Conservation (phyloP, 2,329 filamentous ascomycete genomes). For the Chaetomiaceae sp. region DNA sequence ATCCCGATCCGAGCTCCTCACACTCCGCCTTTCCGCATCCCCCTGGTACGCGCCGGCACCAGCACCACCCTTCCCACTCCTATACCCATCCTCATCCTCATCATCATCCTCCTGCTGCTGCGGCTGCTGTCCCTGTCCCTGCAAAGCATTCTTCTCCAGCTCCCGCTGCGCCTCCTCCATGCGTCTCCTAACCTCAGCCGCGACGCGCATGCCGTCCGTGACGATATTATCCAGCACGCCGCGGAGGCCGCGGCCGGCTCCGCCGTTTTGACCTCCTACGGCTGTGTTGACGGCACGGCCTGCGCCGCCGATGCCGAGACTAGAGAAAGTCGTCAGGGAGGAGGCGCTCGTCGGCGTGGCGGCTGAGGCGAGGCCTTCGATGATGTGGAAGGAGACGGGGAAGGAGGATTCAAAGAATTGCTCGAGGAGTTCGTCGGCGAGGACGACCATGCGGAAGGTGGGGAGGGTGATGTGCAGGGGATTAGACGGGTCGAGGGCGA, state of each 20-base stretch:
- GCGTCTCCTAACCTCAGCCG: conserved; percentile 80
- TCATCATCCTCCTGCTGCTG: conserved; percentile 23
- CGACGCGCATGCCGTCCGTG: conserved; percentile 93
- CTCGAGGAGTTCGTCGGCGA: conserved; percentile 91
- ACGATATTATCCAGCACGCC: conserved; percentile 97
- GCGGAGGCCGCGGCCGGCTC: conserved; percentile 65
- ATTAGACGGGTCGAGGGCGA: conserved; percentile 85
- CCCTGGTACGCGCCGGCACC: conserved; percentile 38
- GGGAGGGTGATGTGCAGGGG: conserved; percentile 93
- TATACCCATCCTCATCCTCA: conserved; percentile 24
- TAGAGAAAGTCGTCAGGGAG: conserved; percentile 81
- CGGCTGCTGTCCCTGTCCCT: conserved; percentile 58
- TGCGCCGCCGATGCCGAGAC: conserved; percentile 57
- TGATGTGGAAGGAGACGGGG: conserved; percentile 84
- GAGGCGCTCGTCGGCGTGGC: conserved; percentile 48
- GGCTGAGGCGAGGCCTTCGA: conserved; percentile 53
- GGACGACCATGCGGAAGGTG: conserved; percentile 97
- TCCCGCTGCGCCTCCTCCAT: conserved; percentile 97
- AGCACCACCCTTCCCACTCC: background rate
- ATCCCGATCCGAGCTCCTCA: conserved; percentile 64
- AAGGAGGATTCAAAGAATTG: conserved; percentile 98
- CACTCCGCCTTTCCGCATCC: conserved; percentile 59
- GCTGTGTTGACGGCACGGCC: conserved; percentile 25
- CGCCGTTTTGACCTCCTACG: conserved; percentile 2
- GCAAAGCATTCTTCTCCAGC: conserved; percentile 75